A percentile compares a stretch with the other conserved stretches of the same genome.
phyloP scores from a whole-genome alignment of 768 basidiomycete species.

The Harrya chromipes region DNA sequence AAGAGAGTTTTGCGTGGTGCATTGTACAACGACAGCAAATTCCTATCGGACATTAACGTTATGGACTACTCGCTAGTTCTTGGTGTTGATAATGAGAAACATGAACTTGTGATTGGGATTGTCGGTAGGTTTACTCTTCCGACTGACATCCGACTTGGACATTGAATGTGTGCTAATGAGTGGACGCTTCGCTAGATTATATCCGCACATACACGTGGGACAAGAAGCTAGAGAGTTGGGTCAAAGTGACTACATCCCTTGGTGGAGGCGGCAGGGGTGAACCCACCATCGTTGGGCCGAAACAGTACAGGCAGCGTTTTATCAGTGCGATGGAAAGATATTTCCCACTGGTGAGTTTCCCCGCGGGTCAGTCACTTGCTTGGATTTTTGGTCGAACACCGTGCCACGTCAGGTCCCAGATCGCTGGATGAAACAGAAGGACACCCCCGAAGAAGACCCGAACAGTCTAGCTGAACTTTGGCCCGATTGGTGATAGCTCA shows the following conservation, averaged over 20 bases:
- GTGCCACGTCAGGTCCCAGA: conserved; percentile 63
- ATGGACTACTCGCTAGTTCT: conserved; percentile 98
- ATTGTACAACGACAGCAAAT: conserved; percentile 92
- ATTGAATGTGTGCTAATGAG: conserved; percentile 5
- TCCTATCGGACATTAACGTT: conserved; percentile 89
- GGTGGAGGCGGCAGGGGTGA: conserved; percentile 82
- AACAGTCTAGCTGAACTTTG: conserved; percentile 53
- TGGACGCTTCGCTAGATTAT: conserved; percentile 56
- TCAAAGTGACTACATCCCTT: conserved; percentile 91
- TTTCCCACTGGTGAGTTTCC: conserved; percentile 67
- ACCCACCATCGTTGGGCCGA: conserved; percentile 95
- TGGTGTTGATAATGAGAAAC: conserved; percentile 85
- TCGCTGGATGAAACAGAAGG: conserved; percentile 87
- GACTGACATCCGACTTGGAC: neutral
- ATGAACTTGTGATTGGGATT: conserved; percentile 94
- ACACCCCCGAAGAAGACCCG: conserved; percentile 73
- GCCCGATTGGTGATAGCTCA: conserved; percentile 53
- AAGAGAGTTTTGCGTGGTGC: conserved; percentile 91
- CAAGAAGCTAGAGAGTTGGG: conserved; percentile 97
- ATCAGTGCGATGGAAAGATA: conserved; percentile 87
- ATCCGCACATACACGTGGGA: conserved; percentile 98
- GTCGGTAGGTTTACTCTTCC: conserved; percentile 63
- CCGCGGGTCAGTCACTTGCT: neutral
- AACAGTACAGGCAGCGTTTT: conserved; percentile 88
- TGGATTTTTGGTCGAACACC: conserved; percentile 1